These are phyloP conservation scores for Gracilaria caudata DNA, from an alignment of 23 red algal genomes.

Conservation along the genomic window DNA sequence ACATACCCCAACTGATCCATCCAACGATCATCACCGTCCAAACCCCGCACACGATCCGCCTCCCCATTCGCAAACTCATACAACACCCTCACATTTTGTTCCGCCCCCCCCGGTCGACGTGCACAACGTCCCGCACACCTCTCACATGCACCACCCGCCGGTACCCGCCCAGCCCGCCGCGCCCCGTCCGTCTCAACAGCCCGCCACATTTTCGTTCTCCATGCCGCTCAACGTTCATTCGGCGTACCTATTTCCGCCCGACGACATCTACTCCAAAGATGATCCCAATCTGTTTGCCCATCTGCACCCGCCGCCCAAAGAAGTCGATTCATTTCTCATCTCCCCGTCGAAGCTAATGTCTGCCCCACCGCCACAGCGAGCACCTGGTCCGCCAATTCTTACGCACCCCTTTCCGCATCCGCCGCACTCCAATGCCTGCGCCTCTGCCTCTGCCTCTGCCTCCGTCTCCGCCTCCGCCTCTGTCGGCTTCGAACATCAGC, in stretches of 20 bases:
- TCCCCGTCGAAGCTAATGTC: conserved; percentile 18
- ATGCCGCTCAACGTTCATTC: conserved; percentile 34
- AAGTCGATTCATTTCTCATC: conserved; percentile 33
- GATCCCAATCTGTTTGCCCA: conserved; percentile 22
- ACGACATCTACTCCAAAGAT: conserved; percentile 31
- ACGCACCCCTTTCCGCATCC: conserved; percentile 14
- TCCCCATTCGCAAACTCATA: background rate
- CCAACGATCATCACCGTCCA: background rate
- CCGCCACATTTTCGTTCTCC: background rate
- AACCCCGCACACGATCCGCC: background rate
- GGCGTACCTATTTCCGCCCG: conserved; percentile 23
- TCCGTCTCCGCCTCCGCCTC: background rate
- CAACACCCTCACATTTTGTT: background rate
- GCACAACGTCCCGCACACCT: background rate
- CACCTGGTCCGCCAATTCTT: background rate
- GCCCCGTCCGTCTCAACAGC: background rate
- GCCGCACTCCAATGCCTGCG: background rate
- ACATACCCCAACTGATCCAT: background rate
- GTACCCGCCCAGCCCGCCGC: background rate
- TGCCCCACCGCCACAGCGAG: background rate
- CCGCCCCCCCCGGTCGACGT: background rate
- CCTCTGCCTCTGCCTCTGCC: background rate
- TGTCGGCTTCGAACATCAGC: background rate
- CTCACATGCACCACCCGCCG: background rate
- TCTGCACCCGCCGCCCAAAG: conserved; percentile 1